These are phyloP conservation scores for Vitis labrusca DNA, from an alignment of 164 flowering plant genomes.

Conservation along the genomic window DNA sequence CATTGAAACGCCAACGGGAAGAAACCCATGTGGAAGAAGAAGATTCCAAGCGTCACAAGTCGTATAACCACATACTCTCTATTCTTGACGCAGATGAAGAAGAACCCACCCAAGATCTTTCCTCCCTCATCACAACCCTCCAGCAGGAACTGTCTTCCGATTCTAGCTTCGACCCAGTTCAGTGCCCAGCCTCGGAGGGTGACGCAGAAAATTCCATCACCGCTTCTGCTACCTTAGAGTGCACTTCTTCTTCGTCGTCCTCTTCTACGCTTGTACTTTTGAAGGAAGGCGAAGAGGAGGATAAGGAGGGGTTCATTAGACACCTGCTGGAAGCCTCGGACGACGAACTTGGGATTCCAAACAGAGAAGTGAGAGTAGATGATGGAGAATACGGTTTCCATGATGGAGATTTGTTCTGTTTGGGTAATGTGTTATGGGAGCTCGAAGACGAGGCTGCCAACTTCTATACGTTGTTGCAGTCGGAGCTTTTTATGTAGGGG, in stretches of 20 bases:
- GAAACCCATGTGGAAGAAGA: slow-evolving; percentile 19
- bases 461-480: slow-evolving; percentile 51
- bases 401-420: neutral
- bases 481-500: slow-evolving; percentile 55
- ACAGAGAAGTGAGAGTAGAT: slow-evolving; percentile 3
- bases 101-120: slow-evolving; percentile 32
- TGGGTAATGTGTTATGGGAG: slow-evolving; percentile 54
- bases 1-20: slow-evolving; percentile 41
- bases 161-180: neutral
- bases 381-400: neutral
- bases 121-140: slow-evolving; percentile 41
- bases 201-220: slow-evolving; percentile 16
- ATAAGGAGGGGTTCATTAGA: slow-evolving; percentile 46
- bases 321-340: slow-evolving; percentile 80
- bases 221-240: neutral
- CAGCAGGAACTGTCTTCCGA: slow-evolving; percentile 44
- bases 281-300: slow-evolving; percentile 26
- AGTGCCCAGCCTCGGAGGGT: neutral
- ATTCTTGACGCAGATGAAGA: slow-evolving; percentile 49
- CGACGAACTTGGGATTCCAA: slow-evolving; percentile 80
- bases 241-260: slow-evolving; percentile 8
- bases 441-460: slow-evolving; percentile 67
- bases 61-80: slow-evolving; percentile 41
- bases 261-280: neutral
- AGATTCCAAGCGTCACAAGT: slow-evolving; percentile 33